Evolutionary conservation across 345 rosid species (phyloP).

Genomic region (Salix exigua): DNA sequence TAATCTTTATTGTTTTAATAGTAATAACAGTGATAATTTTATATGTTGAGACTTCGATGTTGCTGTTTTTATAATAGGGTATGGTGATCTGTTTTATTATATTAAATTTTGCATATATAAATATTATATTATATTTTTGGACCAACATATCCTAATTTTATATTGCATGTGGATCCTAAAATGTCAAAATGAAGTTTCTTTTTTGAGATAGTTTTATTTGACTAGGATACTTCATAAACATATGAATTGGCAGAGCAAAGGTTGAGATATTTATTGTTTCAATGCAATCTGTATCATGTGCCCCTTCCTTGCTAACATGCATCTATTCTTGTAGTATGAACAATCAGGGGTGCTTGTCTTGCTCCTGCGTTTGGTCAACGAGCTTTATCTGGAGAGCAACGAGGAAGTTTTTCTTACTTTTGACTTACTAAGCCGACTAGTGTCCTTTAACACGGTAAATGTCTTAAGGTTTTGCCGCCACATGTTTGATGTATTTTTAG

Average conservation of each 20-base stretch:
- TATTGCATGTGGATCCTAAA: neutral
- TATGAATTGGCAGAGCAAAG: neutral
- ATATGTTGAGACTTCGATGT: no score
- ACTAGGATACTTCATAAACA: neutral
- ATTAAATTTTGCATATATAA: no score
- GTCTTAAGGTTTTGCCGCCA: neutral
- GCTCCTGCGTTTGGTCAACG: slow-evolving; percentile 75
- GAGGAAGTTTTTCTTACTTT: slow-evolving; percentile 57
- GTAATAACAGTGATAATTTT: no score
- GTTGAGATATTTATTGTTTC: neutral
- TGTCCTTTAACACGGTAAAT: slow-evolving; percentile 72
- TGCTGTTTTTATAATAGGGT: no score
- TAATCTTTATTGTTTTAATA: no score
- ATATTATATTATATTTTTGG: no score
- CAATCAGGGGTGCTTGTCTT: slow-evolving; percentile 68
- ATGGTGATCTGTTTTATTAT: no score
- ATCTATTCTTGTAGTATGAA: slow-evolving; percentile 47
- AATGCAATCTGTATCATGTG: neutral
- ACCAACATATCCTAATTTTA: no score
- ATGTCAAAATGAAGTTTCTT: neutral
- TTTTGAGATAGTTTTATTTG: neutral
- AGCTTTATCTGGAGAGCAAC: slow-evolving; percentile 46
- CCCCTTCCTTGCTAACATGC: slow-evolving; percentile 15
- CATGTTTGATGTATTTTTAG: neutral
- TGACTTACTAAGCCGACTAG: slow-evolving; percentile 72